phyloP scores from a whole-genome alignment of 371 early-diverging fungal species.

The Conidiobolus incongruus region DNA sequence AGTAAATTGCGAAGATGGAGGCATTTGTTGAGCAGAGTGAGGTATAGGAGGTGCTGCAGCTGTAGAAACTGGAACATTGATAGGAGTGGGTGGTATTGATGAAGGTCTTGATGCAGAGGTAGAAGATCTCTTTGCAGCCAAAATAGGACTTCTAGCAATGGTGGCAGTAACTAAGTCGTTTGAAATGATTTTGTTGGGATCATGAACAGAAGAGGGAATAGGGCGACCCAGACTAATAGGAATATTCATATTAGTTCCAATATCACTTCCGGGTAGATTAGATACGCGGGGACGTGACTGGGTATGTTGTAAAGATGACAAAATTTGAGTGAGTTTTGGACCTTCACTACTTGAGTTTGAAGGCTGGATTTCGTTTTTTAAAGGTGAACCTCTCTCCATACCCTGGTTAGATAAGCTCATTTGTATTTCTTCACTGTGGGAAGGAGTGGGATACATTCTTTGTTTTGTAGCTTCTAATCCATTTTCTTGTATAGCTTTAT shows the following conservation, averaged over 20 bases:
- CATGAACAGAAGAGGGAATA: background rate
- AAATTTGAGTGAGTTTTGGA: background rate
- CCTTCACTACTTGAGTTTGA: background rate
- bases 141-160: constrained; percentile 3
- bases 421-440: background rate
- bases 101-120: background rate
- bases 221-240: background rate
- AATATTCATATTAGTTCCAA: background rate
- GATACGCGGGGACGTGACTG: too few species aligned
- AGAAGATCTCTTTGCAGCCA: constrained; percentile 3
- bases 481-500: background rate
- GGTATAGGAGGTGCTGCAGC: background rate
- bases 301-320: background rate
- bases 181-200: background rate
- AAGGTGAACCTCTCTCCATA: background rate
- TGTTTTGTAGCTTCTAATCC: background rate
- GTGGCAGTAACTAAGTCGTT: constrained; percentile 4
- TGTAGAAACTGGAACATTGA: background rate
- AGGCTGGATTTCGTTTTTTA: background rate
- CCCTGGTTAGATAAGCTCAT: background rate
- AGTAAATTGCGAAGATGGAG: background rate
- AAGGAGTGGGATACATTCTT: background rate
- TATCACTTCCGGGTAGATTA: background rate
- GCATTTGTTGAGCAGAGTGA: background rate
- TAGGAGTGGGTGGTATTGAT: background rate